Evolutionary conservation across 768 basidiomycete species (phyloP).

Genomic region (Phallus indusiatus): DNA sequence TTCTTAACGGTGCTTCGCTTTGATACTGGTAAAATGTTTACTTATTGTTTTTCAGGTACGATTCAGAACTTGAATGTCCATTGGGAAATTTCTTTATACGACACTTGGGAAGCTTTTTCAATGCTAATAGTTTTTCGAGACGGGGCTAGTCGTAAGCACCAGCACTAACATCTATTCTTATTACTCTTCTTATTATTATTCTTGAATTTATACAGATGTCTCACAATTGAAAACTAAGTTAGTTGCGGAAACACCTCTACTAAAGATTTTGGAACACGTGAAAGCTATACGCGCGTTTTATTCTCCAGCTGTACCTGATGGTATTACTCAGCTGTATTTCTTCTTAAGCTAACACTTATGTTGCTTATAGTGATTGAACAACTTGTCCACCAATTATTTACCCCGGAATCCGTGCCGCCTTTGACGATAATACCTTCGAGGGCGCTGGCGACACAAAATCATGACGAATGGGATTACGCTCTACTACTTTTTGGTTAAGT

Average conservation of each 20-base stretch:
- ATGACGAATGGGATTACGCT: constrained; percentile 47
- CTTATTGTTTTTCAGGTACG: constrained; percentile 6
- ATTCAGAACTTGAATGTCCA: constrained; percentile 19
- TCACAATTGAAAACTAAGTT: constrained; percentile 1
- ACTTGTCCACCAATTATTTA: constrained; percentile 22
- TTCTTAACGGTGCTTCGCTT: neutral
- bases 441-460: constrained; percentile 31
- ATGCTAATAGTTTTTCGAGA: neutral
- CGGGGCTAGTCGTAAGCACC: neutral
- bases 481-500: constrained; percentile 32
- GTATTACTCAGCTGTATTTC: constrained; percentile 16
- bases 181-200: constrained; percentile 31
- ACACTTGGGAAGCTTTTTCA: constrained; percentile 24
- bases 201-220: neutral
- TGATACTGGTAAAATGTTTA: neutral
- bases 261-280: constrained; percentile 14
- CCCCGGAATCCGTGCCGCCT: constrained; percentile 21
- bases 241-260: constrained; percentile 12
- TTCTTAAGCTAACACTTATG: neutral
- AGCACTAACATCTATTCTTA: constrained; percentile 18
- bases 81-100: constrained; percentile 43
- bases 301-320: constrained; percentile 19
- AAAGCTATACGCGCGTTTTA: constrained; percentile 44
- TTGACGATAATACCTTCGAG: constrained; percentile 45
- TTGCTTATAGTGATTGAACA: constrained; percentile 13